Base-by-base conservation (phyloP, 1,284 basidiomycete genomes). In the Puccinia horiana region DNA sequence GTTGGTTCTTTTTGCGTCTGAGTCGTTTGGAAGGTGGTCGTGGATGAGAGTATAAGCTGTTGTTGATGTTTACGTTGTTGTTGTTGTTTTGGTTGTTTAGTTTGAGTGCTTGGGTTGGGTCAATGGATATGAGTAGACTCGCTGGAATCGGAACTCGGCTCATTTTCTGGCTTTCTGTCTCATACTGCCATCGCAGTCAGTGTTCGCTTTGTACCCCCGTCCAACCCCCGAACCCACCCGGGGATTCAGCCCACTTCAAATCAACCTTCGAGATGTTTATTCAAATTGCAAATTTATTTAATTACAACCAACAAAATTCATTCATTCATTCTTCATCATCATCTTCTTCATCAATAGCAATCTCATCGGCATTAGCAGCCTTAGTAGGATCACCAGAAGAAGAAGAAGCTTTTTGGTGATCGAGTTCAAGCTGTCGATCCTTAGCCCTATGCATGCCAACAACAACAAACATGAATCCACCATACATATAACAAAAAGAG, bases 291-390 rank as follows among this genome's bases (percentile, higher is more conserved):
- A n/a, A n/a, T n/a, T n/a, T n/a, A n/a, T n/a, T n/a, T n/a, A n/a
- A n/a, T n/a, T 23, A 52, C 9, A 52, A 52, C 20, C 8, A 69
- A 44, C 2, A 29, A 52, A 52, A 49, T 26, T 35, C 29, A n/a
- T 67, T 5, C 6, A n/a, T n/a, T 69, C 40, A 40, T 8, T 69
- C 32, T 12, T 84, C 78, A 56, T 82, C 80, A 67, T 82, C 80
- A 69, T 75, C 72, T 37, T 75, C 72, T 37, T 84, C 84, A 47
- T 84, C 83, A 44, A 84, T 82, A 1, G 76, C 80, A 63, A 84
- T 84, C 74, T 84, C 84, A 73, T 84, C 84, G 6, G 29, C 76
- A 76, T 84, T 84, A 26, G 49, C 72, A 49, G 69, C 37, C 9
- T 65, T 69, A 26, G 23, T 40, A 18, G 9, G 40, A 26, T 69